phyloP scores from a whole-genome alignment of 108 stramenopile species.

The Nannochloropsis oceanica region DNA sequence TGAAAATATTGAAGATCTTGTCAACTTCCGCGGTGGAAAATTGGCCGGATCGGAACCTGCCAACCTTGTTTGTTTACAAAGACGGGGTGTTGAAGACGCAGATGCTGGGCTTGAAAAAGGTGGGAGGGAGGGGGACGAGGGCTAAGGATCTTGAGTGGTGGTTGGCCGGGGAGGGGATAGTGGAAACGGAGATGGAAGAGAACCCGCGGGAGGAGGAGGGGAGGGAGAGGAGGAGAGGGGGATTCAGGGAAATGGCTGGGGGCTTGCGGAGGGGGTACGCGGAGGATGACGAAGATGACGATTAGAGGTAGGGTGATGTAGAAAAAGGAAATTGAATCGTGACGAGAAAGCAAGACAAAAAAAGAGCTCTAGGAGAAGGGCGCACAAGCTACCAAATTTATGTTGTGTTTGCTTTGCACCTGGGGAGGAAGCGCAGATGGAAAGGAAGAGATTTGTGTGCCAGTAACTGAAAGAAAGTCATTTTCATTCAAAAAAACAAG shows the following conservation, averaged over 20 bases:
- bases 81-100: conserved; percentile 64
- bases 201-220: conserved; percentile 19
- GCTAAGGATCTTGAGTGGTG: conserved; percentile 30
- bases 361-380: not conserved
- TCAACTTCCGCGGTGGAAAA: conserved; percentile 63
- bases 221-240: not conserved
- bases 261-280: not conserved
- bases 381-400: too few relatives aligned
- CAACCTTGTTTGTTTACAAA: conserved; percentile 71
- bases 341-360: not conserved
- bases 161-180: conserved; percentile 19
- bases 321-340: not conserved
- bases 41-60: conserved; percentile 72
- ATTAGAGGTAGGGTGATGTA: not conserved
- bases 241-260: not conserved
- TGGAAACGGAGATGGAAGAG: conserved; percentile 31
- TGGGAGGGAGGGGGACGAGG: conserved; percentile 9
- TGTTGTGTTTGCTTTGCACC: too few relatives aligned
- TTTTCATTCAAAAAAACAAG: too few relatives aligned
- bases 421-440: too few relatives aligned
- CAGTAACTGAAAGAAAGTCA: too few relatives aligned
- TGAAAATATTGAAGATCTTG: conserved; percentile 69
- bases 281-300: not conserved
- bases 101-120: conserved; percentile 24
- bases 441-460: too few relatives aligned